Conservation (phyloP, 768 basidiomycete genomes). For the Daedaleopsis nitida region DNA sequence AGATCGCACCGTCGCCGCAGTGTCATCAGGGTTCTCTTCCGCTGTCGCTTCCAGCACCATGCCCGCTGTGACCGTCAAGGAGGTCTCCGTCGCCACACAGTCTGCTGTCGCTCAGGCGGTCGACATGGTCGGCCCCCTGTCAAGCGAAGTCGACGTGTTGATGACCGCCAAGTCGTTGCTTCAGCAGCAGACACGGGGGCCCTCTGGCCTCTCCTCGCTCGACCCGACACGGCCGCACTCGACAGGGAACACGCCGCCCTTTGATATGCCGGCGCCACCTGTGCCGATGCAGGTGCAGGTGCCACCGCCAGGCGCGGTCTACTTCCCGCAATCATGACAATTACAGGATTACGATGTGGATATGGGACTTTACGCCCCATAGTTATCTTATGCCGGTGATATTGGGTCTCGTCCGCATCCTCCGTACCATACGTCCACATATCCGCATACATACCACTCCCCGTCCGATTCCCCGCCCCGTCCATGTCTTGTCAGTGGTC, state of each 20-base stretch:
- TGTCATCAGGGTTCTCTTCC: slow-evolving; percentile 42
- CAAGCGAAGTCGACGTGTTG: slow-evolving; percentile 81
- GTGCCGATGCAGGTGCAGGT: slow-evolving; percentile 2
- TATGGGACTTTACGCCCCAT: background rate
- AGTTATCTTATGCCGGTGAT: slow-evolving; percentile 7
- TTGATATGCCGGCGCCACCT: slow-evolving; percentile 11
- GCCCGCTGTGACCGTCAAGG: slow-evolving; percentile 53
- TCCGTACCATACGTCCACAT: background rate
- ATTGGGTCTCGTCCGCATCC: slow-evolving; percentile 6
- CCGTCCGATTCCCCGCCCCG: background rate
- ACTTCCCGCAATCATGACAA: slow-evolving; percentile 18
- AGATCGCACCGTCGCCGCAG: slow-evolving; percentile 48
- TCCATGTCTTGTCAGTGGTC: background rate
- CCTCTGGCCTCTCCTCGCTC: slow-evolving; percentile 27
- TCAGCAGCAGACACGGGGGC: slow-evolving; percentile 41
- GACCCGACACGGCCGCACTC: slow-evolving; percentile 40
- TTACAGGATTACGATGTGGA: background rate
- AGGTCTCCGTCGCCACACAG: slow-evolving; percentile 64
- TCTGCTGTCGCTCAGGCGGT: slow-evolving; percentile 84
- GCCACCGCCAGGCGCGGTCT: slow-evolving; percentile 11
- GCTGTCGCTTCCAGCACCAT: slow-evolving; percentile 26
- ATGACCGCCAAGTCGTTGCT: slow-evolving; percentile 64
- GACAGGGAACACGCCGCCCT: slow-evolving; percentile 29
- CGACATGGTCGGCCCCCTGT: slow-evolving; percentile 68
- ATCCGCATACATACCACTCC: background rate